Percentiles rank a stretch among this genome's conserved stretches.
Evolutionary conservation across 345 rosid genomes (phyloP).

Genomic region (Microthlaspi erraticum): DNA sequence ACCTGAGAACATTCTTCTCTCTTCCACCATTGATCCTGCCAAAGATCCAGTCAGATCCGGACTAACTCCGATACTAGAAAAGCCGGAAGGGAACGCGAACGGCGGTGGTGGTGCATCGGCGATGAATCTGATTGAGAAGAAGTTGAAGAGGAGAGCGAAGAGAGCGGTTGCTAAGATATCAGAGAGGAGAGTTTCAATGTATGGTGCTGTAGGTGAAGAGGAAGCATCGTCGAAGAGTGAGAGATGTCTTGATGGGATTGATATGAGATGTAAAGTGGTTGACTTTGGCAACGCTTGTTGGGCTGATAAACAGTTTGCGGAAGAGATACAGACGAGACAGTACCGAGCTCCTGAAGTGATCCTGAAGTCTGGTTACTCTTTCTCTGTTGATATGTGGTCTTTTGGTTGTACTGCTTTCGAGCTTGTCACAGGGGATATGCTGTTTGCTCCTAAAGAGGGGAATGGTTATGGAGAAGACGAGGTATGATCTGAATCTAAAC

Average conservation of each 20-base stretch:
- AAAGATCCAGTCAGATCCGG: conserved; percentile 88
- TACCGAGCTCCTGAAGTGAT: conserved; percentile 98
- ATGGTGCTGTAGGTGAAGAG: conserved; percentile 46
- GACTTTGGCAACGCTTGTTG: conserved; percentile 98
- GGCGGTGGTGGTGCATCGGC: conserved; percentile 62
- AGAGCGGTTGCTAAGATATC: conserved; percentile 90
- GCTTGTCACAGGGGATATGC: conserved; percentile 97
- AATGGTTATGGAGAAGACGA: conserved; percentile 89
- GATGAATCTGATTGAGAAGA: conserved; percentile 86
- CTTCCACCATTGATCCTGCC: conserved; percentile 84
- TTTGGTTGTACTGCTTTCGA: conserved; percentile 98
- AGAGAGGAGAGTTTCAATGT: conserved; percentile 71
- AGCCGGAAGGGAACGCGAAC: conserved; percentile 76
- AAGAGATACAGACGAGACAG: conserved; percentile 96
- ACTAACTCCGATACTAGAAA: conserved; percentile 70
- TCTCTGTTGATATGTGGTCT: conserved; percentile 96
- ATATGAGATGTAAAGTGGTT: conserved; percentile 90
- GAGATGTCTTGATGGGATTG: conserved; percentile 78
- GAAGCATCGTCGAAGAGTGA: conserved; percentile 48
- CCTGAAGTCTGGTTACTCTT: conserved; percentile 76
- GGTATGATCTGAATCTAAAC: conserved; percentile 53
- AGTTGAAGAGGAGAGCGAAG: conserved; percentile 87
- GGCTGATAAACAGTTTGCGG: conserved; percentile 82
- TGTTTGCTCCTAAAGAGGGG: conserved; percentile 89
- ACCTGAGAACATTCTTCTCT: conserved; percentile 93